A percentile compares a stretch with the other conserved stretches of the same genome.
phyloP scores from a whole-genome alignment of 2,329 filamentous ascomycete genomes.

The Colletotrichum lupini region DNA sequence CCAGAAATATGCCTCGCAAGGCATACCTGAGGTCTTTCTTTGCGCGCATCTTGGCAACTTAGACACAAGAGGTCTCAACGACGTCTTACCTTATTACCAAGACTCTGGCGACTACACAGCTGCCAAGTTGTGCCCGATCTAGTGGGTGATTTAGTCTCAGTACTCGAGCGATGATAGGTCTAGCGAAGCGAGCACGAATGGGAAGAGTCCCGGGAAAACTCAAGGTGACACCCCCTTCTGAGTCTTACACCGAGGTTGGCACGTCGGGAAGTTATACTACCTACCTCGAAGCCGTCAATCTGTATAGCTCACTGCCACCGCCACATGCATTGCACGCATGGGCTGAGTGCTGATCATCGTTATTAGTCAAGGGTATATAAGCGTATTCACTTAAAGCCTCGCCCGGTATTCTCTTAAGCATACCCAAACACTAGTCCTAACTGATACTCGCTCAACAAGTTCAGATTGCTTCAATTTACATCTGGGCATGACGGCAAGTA shows the following conservation, averaged over 20 bases:
- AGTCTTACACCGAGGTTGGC: constrained; percentile 2
- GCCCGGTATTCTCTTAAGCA: not conserved
- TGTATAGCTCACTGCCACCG: constrained; percentile 24
- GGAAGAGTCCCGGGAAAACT: constrained; percentile 10
- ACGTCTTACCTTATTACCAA: not conserved
- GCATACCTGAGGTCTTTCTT: not conserved
- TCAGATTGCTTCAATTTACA: not conserved
- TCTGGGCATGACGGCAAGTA: not conserved
- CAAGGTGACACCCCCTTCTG: not conserved
- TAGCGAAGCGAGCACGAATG: constrained; percentile 18
- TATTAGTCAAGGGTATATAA: not conserved
- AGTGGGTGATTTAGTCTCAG: constrained; percentile 12
- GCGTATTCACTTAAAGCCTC: not conserved
- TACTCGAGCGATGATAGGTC: constrained; percentile 20
- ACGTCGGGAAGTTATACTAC: not conserved
- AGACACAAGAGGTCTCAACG: not conserved
- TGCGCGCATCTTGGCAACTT: not conserved
- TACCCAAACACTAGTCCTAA: not conserved
- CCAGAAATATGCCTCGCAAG: constrained; percentile 21
- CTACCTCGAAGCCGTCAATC: not conserved
- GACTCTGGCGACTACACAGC: constrained; percentile 17
- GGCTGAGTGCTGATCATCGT: not conserved
- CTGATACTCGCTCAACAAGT: not conserved
- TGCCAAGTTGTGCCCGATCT: not conserved
- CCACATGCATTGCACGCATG: constrained; percentile 19